Conservation (phyloP, 768 basidiomycete species). For the Mycena albidolilacea region DNA sequence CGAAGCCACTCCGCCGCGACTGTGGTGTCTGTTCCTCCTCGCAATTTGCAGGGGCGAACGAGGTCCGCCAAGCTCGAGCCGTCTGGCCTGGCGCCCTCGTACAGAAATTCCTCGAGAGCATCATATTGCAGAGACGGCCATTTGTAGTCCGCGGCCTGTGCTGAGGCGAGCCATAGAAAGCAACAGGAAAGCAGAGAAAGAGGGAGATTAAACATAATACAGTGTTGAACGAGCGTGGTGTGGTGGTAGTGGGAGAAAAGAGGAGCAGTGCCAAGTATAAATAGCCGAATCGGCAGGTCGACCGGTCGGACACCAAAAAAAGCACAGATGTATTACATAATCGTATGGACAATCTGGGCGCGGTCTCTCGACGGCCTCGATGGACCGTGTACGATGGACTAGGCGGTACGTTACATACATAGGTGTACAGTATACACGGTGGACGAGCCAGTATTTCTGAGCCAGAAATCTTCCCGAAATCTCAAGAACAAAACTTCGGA, state of each 20-base stretch:
- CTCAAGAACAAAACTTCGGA: too few relatives aligned
- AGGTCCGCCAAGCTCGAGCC: constrained; percentile 51
- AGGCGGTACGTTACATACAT: too few relatives aligned
- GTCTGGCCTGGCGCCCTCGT: constrained; percentile 52
- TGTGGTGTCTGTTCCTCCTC: constrained; percentile 48
- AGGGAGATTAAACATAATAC: constrained; percentile 29
- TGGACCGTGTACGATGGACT: too few relatives aligned
- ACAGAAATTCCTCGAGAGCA: constrained; percentile 52
- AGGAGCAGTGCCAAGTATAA: background rate
- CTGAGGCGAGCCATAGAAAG: constrained; percentile 19
- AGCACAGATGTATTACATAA: too few relatives aligned
- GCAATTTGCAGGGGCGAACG: constrained; percentile 48
- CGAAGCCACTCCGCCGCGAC: constrained; percentile 59
- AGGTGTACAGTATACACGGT: too few relatives aligned
- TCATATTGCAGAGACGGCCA: constrained; percentile 57
- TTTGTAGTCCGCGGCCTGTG: constrained; percentile 36
- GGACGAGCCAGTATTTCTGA: too few relatives aligned
- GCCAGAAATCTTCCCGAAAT: too few relatives aligned
- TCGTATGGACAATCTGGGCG: too few relatives aligned
- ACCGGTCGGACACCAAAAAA: too few relatives aligned
- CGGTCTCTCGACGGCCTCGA: too few relatives aligned
- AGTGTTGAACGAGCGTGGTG: constrained; percentile 30
- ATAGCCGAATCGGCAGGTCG: too few relatives aligned
- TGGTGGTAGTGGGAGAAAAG: constrained; percentile 4
- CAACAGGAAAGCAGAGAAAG: constrained; percentile 22